phyloP scores from a whole-genome alignment of 1,284 basidiomycete genomes.

The Meripilus lineatus region DNA sequence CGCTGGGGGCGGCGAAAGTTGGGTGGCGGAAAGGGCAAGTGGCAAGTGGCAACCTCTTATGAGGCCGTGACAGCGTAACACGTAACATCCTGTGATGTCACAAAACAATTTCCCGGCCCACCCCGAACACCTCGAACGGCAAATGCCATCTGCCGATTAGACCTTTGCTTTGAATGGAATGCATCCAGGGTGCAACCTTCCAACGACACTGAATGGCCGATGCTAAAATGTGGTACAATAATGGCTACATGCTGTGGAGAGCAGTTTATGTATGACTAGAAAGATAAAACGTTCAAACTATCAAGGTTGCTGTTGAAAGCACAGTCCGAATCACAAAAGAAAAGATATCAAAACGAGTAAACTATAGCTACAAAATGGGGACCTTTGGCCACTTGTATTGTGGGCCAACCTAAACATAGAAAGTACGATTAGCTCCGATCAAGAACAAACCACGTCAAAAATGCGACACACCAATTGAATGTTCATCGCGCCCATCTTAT shows the following conservation, averaged over 20 bases:
- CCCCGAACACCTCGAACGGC: too few relatives aligned
- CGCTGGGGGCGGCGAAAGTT: too few relatives aligned
- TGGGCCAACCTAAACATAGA: conserved; percentile 70
- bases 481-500: conserved; percentile 88
- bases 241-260: not conserved
- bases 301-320: conserved; percentile 14
- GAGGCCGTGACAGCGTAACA: too few relatives aligned
- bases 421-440: not conserved
- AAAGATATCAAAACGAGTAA: conserved; percentile 5
- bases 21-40: too few relatives aligned
- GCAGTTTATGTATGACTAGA: not conserved
- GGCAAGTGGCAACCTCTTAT: too few relatives aligned
- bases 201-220: too few relatives aligned
- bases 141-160: too few relatives aligned
- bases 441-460: not conserved
- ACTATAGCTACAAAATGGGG: conserved; percentile 28
- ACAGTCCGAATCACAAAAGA: conserved; percentile 12
- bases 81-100: too few relatives aligned
- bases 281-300: not conserved
- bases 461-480: conserved; percentile 69
- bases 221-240: too few relatives aligned
- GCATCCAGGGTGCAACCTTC: too few relatives aligned
- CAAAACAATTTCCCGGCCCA: too few relatives aligned
- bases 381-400: conserved; percentile 80
- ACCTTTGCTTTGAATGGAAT: too few relatives aligned